Base-by-base conservation (phyloP, 192 early-diverging fungal species). In the Thamnidium elegans region DNA sequence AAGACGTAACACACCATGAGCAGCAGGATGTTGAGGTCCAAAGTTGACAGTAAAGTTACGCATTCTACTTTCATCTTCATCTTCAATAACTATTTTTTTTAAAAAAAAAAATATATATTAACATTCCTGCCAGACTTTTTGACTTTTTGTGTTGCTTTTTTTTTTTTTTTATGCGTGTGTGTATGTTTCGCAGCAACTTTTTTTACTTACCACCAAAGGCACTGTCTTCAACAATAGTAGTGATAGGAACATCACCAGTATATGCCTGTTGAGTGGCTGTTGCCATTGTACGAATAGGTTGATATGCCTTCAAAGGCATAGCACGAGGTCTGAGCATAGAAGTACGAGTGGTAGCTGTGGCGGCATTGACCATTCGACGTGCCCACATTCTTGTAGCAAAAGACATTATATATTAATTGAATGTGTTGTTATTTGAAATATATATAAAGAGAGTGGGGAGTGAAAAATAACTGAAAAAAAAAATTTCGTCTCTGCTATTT, bases 11-110 rank as follows among this genome's bases (percentile, higher is more conserved):
- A 76, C 74, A 68, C 74, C 74, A 90, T 99, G 97, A 46, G 97
- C 97, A 30, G 97, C 97, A 19, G 97, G 97, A 81, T 99, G 97
- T 82, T 99, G 97, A 21, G 97, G 97, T 42, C 97, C 97, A 81
- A 99, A 99, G 84, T 99, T 99, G 79, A 99, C 85, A 43, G 97
- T 99, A 81, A 90, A 99, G 48, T 83, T 79, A 44, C 81, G 78
- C 34, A 79, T 62, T 50, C 73, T 83, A 62, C 73, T 70, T 53
- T 83, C 81, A 36, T 78, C 76, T 43, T 78, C 79, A 43, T 78
- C 74, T 17, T 69, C 69, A 45, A 75, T 52, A 69, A 72, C 78
- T 76, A 61, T 17, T 34, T 14, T 13, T 34, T 32, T 34, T 39
- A 39, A 51, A 44, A 58, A 44, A 44, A 30, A 58, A 39, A 58